Base-by-base conservation (phyloP, 2,329 filamentous ascomycete genomes). In the Trichoderma afroharzianum region DNA sequence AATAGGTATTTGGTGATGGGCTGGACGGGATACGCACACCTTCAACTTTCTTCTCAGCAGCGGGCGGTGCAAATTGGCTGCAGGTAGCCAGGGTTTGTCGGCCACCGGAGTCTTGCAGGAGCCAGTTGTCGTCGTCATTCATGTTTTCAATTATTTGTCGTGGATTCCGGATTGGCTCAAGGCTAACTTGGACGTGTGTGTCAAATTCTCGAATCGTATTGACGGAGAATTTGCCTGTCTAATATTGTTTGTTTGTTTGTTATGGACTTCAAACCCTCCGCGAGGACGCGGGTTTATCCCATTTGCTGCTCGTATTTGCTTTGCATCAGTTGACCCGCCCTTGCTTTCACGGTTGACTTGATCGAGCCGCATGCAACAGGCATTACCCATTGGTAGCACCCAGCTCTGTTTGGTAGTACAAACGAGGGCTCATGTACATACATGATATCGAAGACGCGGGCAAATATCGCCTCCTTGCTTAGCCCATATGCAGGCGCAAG, bases 21-120 rank as follows among this genome's bases (percentile, higher is more conserved):
- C 43, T 50, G 43, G n/a, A 12, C 43, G 11, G n/a, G n/a, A 21
- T 24, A 21, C 43, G 14, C 57, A 12, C 63, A 47, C 43, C 43
- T 55, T 53, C 47, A 53, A 53, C 47, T 53, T 53, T 53, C 21
- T 21, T 53, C 47, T 53, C 47, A 14, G 63, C 47, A 14, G 63
- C 30, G 32, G 63, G 63, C 63, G 63, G 63, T 66, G 63, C 63
- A 64, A 64, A 53, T 24, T 58, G 50, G 63, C 63, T 67, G 63
- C 63, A 58, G 24, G 50, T 14, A 58, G 32, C 63, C 63, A 66
- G 63, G 63, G 63, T 21, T 43, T 28, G 47, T 26, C 47, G 63
- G 63, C 21, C 63, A 28, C 36, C 28, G 63, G 63, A 28, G 47
- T n/a, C 14, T 36, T 66, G 43, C 28, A 64, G 24, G 21, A 15